Conservation (phyloP, 306 rosid species). For the Alnus glutinosa region DNA sequence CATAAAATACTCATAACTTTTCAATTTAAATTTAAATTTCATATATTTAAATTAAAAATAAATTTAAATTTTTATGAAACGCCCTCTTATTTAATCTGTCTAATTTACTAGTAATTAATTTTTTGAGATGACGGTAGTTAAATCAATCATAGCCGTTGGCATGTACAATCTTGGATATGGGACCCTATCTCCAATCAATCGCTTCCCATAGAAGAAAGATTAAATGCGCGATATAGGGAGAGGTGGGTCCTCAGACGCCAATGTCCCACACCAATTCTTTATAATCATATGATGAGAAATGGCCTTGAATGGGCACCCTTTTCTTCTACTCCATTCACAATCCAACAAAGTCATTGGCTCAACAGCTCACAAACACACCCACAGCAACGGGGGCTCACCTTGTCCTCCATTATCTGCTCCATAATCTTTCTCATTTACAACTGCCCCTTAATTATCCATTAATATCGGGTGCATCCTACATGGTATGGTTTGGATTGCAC, state of each 20-base stretch:
- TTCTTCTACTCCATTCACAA: slow-evolving; percentile 18
- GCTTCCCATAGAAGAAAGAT: not conserved
- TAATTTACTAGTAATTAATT: no score
- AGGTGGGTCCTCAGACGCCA: not conserved
- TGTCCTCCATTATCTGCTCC: slow-evolving; percentile 21
- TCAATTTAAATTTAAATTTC: no score
- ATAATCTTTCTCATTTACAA: slow-evolving; percentile 9
- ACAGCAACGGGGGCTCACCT: not conserved
- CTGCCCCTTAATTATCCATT: slow-evolving; percentile 7
- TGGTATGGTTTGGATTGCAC: not conserved
- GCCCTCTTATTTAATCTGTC: no score
- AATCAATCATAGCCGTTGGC: slow-evolving; percentile 7
- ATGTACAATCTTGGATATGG: not conserved
- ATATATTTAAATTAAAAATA: no score
- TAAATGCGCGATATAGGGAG: slow-evolving; percentile 11
- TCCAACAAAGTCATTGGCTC: slow-evolving; percentile 16
- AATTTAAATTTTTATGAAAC: no score
- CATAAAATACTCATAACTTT: no score
- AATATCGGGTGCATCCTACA: slow-evolving; percentile 4
- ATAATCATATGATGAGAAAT: not conserved
- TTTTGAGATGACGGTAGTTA: not conserved
- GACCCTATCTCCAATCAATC: not conserved
- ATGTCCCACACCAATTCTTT: not conserved
- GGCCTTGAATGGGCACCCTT: slow-evolving; percentile 13
- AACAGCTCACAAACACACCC: slow-evolving; percentile 23